Conservation (phyloP, 768 basidiomycete genomes). For the Phallus indusiatus region DNA sequence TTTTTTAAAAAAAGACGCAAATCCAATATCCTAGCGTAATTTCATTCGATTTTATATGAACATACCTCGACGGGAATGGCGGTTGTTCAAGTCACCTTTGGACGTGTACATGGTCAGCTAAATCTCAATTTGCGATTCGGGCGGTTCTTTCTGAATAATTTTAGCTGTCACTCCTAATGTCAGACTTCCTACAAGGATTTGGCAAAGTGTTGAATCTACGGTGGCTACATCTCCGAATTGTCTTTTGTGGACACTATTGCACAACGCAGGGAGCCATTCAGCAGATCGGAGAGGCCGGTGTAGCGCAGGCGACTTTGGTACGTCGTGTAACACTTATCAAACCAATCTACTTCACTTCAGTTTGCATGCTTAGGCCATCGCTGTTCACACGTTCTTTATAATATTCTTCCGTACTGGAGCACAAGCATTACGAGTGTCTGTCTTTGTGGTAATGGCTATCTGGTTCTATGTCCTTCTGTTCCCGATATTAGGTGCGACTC, state of each 20-base stretch:
- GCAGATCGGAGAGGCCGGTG: constrained; percentile 34
- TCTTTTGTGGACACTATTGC: constrained; percentile 26
- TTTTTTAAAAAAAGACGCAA: background rate
- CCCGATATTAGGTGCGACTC: background rate
- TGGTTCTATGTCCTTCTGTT: constrained; percentile 2
- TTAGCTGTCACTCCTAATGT: constrained; percentile 15
- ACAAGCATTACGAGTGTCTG: background rate
- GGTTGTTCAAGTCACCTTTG: constrained; percentile 26
- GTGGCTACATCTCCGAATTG: constrained; percentile 27
- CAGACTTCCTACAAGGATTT: constrained; percentile 30
- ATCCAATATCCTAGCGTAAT: constrained; percentile 17
- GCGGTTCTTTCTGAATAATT: too few species aligned
- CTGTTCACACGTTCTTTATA: constrained; percentile 33
- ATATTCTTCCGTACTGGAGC: constrained; percentile 16
- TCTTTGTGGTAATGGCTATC: background rate
- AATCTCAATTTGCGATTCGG: background rate
- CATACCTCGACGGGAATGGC: constrained; percentile 13
- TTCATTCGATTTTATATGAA: constrained; percentile 18
- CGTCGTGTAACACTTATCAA: constrained; percentile 3
- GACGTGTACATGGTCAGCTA: constrained; percentile 32
- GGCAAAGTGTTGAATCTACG: constrained; percentile 29
- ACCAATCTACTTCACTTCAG: background rate
- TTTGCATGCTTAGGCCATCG: constrained; percentile 22
- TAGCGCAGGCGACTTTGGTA: constrained; percentile 33
- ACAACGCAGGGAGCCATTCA: constrained; percentile 30